Evolutionary conservation across 2,329 filamentous ascomycete genomes (phyloP).

Genomic region (Ophiostoma pallidulum): DNA sequence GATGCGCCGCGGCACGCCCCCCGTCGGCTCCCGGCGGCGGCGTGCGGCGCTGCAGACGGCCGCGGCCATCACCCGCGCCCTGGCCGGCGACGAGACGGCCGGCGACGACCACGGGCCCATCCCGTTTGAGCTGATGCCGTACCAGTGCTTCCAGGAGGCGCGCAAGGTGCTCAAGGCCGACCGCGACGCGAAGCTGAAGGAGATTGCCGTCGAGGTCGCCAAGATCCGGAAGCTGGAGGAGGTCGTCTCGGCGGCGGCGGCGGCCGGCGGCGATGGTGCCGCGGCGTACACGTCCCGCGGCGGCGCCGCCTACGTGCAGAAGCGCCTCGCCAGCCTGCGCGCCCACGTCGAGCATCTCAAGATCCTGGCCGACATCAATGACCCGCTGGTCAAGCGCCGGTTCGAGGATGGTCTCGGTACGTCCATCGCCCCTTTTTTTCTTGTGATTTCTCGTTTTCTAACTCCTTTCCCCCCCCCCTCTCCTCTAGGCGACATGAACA

Average conservation of each 20-base stretch:
- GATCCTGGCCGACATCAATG: conserved; percentile 88
- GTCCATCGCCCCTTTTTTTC: conserved; percentile 20
- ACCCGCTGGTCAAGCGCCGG: conserved; percentile 82
- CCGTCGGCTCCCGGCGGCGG: conserved; percentile 76
- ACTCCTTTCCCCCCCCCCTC: conserved; percentile 1
- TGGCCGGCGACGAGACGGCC: background rate
- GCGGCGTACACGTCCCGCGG: conserved; percentile 48
- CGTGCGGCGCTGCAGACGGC: conserved; percentile 54
- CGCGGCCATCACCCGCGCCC: background rate
- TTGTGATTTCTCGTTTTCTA: too few species aligned
- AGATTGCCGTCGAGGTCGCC: conserved; percentile 57
- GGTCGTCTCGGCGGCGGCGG: conserved; percentile 25
- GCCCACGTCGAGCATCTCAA: conserved; percentile 68
- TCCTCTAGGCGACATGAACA: conserved; percentile 75
- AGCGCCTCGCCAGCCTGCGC: conserved; percentile 59
- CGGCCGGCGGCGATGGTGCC: conserved; percentile 25
- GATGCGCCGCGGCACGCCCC: conserved; percentile 57
- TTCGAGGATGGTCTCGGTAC: conserved; percentile 87
- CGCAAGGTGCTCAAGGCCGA: conserved; percentile 73
- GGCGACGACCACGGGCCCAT: conserved; percentile 45
- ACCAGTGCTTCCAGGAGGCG: conserved; percentile 97
- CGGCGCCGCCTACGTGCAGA: conserved; percentile 56
- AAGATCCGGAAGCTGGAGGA: conserved; percentile 60
- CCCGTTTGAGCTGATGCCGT: conserved; percentile 88
- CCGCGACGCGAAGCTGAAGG: conserved; percentile 66